A percentile compares a stretch with the other conserved stretches of the same genome.
These are phyloP conservation scores for Penicillium expansum DNA, from an alignment of 2,329 filamentous ascomycete species.

Conservation along the genomic window DNA sequence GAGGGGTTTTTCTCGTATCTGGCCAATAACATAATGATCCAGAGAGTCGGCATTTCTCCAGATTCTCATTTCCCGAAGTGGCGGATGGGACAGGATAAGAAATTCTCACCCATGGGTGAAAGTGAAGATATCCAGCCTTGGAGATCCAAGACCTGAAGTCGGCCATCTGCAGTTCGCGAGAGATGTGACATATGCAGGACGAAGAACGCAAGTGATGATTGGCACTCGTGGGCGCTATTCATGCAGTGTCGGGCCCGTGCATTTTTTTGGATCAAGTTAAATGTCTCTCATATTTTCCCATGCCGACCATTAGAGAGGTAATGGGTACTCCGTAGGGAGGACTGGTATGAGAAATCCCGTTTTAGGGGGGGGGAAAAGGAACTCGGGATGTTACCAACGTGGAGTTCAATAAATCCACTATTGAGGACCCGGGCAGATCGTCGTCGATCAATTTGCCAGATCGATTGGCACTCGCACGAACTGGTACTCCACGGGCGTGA, in stretches of 20 bases:
- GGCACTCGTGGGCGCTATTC: not conserved
- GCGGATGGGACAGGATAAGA: not conserved
- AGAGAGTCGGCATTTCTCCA: conserved; percentile 2
- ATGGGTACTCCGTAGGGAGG: too few relatives aligned
- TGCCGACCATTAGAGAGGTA: too few relatives aligned
- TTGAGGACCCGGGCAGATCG: conserved; percentile 29
- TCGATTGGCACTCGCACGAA: conserved; percentile 26
- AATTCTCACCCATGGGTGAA: not conserved
- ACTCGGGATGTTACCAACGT: not conserved
- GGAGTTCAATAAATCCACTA: conserved; percentile 19
- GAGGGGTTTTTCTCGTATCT: not conserved
- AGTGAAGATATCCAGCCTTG: not conserved
- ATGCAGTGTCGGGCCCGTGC: conserved; percentile 7
- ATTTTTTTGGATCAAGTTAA: not conserved
- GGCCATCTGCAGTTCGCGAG: not conserved
- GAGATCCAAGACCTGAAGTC: not conserved
- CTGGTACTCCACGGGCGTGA: conserved; percentile 13
- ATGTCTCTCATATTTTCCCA: not conserved
- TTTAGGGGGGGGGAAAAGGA: not conserved
- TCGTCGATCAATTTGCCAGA: conserved; percentile 18
- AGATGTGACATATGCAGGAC: conserved; percentile 14
- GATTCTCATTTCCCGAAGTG: not conserved
- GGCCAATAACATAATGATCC: not conserved
- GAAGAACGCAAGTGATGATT: conserved; percentile 8
- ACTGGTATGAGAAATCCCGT: not conserved